Conservation (phyloP, 495 filamentous ascomycete genomes). For the Neurospora intermedia region DNA sequence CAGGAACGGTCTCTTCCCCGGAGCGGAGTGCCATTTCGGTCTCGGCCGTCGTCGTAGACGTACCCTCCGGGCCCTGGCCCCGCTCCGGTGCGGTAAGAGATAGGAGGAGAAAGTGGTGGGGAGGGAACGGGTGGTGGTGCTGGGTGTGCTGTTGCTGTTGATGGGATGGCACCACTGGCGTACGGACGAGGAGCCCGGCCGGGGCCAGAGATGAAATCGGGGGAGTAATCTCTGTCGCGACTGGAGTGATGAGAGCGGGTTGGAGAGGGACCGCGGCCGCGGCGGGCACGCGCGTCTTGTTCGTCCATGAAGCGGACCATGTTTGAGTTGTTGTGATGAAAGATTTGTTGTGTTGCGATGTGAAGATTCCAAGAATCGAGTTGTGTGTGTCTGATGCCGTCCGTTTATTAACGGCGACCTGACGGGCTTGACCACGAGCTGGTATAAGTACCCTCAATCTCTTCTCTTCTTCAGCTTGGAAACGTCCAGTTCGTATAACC, state of each 20-base stretch:
- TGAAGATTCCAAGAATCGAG: neutral
- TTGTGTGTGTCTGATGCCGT: neutral
- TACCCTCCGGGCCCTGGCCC: neutral
- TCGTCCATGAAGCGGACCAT: constrained; percentile 1
- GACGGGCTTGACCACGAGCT: neutral
- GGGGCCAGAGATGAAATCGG: neutral
- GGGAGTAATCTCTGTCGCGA: constrained; percentile 2
- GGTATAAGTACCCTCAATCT: neutral
- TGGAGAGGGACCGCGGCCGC: neutral
- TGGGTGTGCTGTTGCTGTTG: neutral
- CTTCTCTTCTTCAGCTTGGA: neutral
- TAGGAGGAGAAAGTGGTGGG: neutral
- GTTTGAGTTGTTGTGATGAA: neutral
- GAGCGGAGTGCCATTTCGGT: neutral
- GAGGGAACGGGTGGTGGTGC: constrained; percentile 1
- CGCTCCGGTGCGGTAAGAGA: neutral
- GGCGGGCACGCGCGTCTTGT: neutral
- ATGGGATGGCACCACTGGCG: neutral
- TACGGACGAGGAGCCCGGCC: neutral
- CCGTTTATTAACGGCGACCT: neutral
- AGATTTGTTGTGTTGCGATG: neutral
- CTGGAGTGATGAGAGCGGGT: neutral
- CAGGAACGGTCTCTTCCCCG: neutral
- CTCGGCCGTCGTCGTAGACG: neutral
- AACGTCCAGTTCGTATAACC: neutral